Conservation (phyloP, 1,139 yeast species). For the Blastobotrys serpentis region DNA sequence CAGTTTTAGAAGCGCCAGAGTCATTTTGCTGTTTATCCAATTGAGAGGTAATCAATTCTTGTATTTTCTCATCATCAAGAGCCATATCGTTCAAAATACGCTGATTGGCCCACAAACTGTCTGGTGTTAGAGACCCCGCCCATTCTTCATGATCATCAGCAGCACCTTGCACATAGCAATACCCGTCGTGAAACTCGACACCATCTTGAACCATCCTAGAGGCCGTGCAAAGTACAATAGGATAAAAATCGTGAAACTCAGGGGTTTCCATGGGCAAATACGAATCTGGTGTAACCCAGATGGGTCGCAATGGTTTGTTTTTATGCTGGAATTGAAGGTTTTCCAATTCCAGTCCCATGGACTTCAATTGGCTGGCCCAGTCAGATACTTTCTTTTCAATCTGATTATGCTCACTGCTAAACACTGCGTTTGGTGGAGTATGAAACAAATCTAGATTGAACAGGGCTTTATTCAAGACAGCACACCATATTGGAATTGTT, state of each 20-base stretch:
- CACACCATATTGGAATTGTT: conserved; percentile 90
- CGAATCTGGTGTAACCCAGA: conserved; percentile 68
- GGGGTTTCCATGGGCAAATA: conserved; percentile 36
- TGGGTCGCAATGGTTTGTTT: conserved; percentile 56
- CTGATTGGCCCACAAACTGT: conserved; percentile 55
- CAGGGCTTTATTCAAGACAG: conserved; percentile 61
- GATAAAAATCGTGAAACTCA: conserved; percentile 37
- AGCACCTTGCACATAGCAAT: conserved; percentile 79
- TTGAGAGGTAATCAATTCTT: conserved; percentile 28
- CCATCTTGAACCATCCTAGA: conserved; percentile 62
- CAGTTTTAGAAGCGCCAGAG: background rate
- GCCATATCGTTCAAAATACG: conserved; percentile 40
- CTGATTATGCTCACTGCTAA: conserved; percentile 55
- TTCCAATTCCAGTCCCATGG: conserved; percentile 43
- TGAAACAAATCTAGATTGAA: conserved; percentile 42
- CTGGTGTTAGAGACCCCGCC: conserved; percentile 59
- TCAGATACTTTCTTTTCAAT: conserved; percentile 51
- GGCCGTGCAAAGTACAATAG: conserved; percentile 61
- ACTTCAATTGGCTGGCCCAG: conserved; percentile 49
- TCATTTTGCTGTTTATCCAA: conserved; percentile 13
- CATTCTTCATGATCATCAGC: conserved; percentile 93
- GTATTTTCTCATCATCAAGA: conserved; percentile 43
- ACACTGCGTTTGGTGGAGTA: conserved; percentile 56
- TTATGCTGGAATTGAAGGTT: conserved; percentile 34
- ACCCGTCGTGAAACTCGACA: conserved; percentile 45